phyloP scores from a whole-genome alignment of 805 yeast genomes.

The Saccharomycopsis fermentans region DNA sequence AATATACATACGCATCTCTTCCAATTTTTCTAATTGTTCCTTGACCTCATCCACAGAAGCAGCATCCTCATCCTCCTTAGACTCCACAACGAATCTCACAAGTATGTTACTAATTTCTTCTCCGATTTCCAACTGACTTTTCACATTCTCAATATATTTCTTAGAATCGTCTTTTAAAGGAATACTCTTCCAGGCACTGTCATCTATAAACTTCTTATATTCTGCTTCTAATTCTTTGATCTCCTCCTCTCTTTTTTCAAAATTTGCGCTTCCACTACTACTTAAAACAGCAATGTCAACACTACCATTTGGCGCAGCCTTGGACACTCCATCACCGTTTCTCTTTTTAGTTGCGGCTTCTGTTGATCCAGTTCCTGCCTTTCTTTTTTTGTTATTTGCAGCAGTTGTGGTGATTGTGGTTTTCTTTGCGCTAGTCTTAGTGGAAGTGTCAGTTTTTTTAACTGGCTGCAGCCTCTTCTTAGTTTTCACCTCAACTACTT shows the following conservation, averaged over 20 bases:
- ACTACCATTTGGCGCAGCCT: conserved; percentile 18
- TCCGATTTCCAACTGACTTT: background rate
- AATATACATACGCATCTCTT: background rate
- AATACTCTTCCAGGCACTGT: background rate
- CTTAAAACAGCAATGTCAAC: conserved; percentile 18
- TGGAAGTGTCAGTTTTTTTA: background rate
- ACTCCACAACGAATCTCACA: background rate
- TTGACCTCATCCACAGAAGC: background rate
- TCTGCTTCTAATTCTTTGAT: conserved; percentile 2
- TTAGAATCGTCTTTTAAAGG: background rate
- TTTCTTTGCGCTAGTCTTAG: conserved; percentile 5
- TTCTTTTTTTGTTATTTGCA: conserved; percentile 17
- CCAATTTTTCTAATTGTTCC: background rate
- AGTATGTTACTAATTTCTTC: background rate
- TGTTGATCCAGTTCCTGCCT: conserved; percentile 16
- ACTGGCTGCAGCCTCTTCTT: background rate
- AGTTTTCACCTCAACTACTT: conserved; percentile 12
- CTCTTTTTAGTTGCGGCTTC: conserved; percentile 14
- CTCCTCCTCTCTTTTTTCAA: conserved; percentile 8
- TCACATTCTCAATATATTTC: background rate
- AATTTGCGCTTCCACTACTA: background rate
- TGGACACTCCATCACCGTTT: conserved; percentile 13
- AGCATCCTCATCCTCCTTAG: background rate
- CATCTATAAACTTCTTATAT: background rate
- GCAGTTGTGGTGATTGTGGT: conserved; percentile 11